A percentile compares a stretch with the other conserved stretches of the same genome.
These are phyloP conservation scores for Curvularia sp. DNA, from an alignment of 2,329 filamentous ascomycete species.

Conservation along the genomic window DNA sequence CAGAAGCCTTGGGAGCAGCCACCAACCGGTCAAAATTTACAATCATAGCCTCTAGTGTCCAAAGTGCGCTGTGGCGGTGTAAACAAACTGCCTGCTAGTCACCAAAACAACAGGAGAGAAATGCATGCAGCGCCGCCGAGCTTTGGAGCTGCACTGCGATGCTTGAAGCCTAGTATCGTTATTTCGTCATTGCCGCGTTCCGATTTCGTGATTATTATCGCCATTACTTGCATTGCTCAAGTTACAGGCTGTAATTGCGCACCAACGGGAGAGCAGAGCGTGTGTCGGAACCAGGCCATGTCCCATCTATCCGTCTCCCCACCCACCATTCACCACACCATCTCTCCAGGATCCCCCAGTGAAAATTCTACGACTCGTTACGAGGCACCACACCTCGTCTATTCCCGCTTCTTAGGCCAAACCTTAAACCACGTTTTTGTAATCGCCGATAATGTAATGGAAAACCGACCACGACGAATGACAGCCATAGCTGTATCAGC, in stretches of 20 bases:
- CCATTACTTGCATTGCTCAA: constrained; percentile 8
- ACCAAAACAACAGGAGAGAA: not conserved
- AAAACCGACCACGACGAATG: not conserved
- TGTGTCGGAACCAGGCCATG: not conserved
- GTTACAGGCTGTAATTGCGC: constrained; percentile 6
- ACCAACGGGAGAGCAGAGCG: constrained; percentile 8
- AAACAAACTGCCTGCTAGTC: not conserved
- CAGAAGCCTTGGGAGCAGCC: constrained; percentile 2
- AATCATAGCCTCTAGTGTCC: not conserved
- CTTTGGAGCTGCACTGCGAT: not conserved
- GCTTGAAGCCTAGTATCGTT: constrained; percentile 2
- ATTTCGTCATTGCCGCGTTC: constrained; percentile 11
- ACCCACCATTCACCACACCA: not conserved
- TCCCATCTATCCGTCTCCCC: not conserved
- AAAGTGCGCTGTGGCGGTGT: constrained; percentile 11
- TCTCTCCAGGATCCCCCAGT: constrained; percentile 5
- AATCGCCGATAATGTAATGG: constrained; percentile 6
- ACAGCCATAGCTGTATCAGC: not conserved
- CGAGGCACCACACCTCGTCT: constrained; percentile 20
- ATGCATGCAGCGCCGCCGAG: not conserved
- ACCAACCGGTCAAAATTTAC: constrained; percentile 14
- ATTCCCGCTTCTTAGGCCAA: constrained; percentile 17
- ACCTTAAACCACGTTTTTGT: constrained; percentile 16
- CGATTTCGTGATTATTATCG: not conserved
- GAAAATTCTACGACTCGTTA: constrained; percentile 16